These are phyloP conservation scores for Phaseolus lunatus DNA, from an alignment of 306 rosid genomes.

Conservation along the genomic window DNA sequence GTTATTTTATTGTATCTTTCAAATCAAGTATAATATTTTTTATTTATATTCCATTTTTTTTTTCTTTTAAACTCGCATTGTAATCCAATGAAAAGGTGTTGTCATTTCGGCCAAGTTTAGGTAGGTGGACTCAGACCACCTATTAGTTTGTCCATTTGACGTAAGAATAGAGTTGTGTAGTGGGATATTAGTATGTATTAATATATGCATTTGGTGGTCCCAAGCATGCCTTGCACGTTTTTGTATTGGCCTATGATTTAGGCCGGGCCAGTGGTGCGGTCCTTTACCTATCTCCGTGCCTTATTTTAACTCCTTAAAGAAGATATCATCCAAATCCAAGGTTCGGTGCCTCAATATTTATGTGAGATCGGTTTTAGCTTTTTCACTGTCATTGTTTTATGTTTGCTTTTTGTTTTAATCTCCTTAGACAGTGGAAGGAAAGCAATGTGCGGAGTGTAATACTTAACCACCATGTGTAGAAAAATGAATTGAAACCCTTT, in stretches of 20 bases:
- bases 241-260: neutral
- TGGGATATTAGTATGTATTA: neutral
- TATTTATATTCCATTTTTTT: too few species aligned
- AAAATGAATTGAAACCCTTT: conserved; percentile 23
- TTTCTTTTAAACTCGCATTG: too few species aligned
- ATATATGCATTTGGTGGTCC: conserved; percentile 5
- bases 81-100: too few species aligned
- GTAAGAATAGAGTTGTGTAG: neutral
- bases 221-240: neutral
- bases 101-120: neutral
- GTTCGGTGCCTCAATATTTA: neutral
- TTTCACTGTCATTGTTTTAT: neutral
- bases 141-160: too few species aligned
- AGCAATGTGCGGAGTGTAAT: neutral
- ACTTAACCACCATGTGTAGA: neutral
- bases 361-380: neutral
- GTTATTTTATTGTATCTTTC: too few species aligned
- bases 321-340: neutral
- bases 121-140: neutral
- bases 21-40: too few species aligned
- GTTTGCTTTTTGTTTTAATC: neutral
- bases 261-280: neutral
- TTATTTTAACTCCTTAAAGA: neutral
- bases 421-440: neutral
- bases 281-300: neutral